phyloP scores from a whole-genome alignment of 768 basidiomycete genomes.

The Mycena olivaceomarginata region DNA sequence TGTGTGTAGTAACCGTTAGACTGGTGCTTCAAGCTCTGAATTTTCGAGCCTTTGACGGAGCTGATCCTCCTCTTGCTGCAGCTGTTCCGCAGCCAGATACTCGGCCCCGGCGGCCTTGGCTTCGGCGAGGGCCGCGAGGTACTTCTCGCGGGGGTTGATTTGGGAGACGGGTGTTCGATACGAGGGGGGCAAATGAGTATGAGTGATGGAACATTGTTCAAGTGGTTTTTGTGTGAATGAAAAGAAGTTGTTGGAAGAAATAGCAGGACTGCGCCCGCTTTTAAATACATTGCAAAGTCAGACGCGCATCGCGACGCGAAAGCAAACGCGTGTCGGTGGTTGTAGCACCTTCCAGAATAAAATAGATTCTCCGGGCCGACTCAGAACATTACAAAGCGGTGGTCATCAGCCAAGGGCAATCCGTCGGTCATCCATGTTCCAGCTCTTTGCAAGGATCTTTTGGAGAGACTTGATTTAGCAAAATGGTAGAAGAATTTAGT shows the following conservation, averaged over 20 bases:
- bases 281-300: constrained; percentile 43
- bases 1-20: constrained; percentile 5
- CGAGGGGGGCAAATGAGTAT: neutral
- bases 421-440: neutral
- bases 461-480: no score
- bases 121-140: constrained; percentile 60
- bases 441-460: neutral
- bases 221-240: constrained; percentile 11
- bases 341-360: constrained; percentile 31
- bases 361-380: neutral
- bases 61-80: constrained; percentile 55
- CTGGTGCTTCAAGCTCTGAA: constrained; percentile 43
- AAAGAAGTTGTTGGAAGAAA: neutral
- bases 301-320: constrained; percentile 51
- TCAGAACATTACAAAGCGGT: neutral
- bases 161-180: constrained; percentile 24
- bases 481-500: no score
- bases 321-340: constrained; percentile 13
- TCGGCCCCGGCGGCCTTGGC: constrained; percentile 61
- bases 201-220: constrained; percentile 43
- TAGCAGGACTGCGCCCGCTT: constrained; percentile 8
- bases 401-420: neutral
- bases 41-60: constrained; percentile 50
- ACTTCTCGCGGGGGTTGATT: constrained; percentile 55
- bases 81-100: constrained; percentile 57